These are phyloP conservation scores for Fusarium sublunatum DNA, from an alignment of 2,329 filamentous ascomycete genomes.

Conservation along the genomic window DNA sequence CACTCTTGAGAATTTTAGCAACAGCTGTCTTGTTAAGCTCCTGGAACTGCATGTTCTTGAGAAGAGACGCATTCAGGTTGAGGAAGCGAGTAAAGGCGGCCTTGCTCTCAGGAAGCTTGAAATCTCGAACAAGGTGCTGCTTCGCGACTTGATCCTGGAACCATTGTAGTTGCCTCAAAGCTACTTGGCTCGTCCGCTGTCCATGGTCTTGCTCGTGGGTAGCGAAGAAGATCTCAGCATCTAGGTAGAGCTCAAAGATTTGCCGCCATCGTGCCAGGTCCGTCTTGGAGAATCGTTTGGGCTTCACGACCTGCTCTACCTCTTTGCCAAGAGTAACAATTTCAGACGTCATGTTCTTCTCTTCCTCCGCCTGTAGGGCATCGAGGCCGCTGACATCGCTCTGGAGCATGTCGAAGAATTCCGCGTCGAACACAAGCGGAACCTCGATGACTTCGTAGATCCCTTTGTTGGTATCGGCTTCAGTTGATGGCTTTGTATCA, in stretches of 20 bases:
- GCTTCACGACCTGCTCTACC: conserved; percentile 72
- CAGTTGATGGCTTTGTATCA: not conserved
- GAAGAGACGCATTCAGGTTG: conserved; percentile 76
- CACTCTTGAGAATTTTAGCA: conserved; percentile 86
- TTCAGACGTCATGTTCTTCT: conserved; percentile 69
- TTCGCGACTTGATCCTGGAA: conserved; percentile 76
- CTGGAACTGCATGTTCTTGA: conserved; percentile 85
- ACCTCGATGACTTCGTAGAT: conserved; percentile 69
- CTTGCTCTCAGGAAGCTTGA: conserved; percentile 74
- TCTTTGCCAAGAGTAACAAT: conserved; percentile 73
- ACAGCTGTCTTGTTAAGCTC: conserved; percentile 84
- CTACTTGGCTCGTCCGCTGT: conserved; percentile 71
- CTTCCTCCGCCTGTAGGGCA: conserved; percentile 73
- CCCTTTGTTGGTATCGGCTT: conserved; percentile 12
- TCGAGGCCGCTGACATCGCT: conserved; percentile 77
- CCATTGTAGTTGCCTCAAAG: conserved; percentile 74
- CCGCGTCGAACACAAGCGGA: conserved; percentile 78
- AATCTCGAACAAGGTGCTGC: conserved; percentile 67
- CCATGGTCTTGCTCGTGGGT: conserved; percentile 78
- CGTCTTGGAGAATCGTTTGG: conserved; percentile 69
- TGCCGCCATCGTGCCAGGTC: conserved; percentile 82
- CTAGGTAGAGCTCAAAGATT: conserved; percentile 84
- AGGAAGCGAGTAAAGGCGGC: conserved; percentile 76
- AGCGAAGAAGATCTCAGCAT: conserved; percentile 85
- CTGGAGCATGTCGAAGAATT: conserved; percentile 83